Evolutionary conservation across 371 early-diverging fungal genomes (phyloP).

Genomic region (Basidiobolus meristosporus): DNA sequence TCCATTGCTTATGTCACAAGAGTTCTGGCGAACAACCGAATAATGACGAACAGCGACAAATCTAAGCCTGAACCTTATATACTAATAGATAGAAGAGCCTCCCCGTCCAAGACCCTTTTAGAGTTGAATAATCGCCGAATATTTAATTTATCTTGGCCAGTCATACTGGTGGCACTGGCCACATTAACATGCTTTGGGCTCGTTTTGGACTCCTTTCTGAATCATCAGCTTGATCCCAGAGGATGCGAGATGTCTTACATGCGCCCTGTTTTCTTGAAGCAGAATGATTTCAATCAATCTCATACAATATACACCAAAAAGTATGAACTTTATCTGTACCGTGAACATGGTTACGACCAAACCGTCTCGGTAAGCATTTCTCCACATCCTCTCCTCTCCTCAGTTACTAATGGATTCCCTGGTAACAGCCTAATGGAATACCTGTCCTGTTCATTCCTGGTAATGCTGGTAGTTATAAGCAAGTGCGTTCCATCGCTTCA

Average conservation of each 20-base stretch:
- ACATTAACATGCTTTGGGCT: no score
- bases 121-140: no score
- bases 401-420: not conserved
- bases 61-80: no score
- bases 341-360: slow-evolving; percentile 42
- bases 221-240: slow-evolving; percentile 36
- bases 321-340: slow-evolving; percentile 59
- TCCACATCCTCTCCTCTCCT: not conserved
- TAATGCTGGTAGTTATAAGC: slow-evolving; percentile 83
- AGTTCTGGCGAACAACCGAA: no score
- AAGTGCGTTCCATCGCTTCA: slow-evolving; percentile 67
- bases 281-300: slow-evolving; percentile 33
- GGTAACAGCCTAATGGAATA: slow-evolving; percentile 29
- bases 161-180: no score
- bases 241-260: slow-evolving; percentile 69
- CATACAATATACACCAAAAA: slow-evolving; percentile 52
- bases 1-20: no score
- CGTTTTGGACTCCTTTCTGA: slow-evolving; percentile 35
- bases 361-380: slow-evolving; percentile 14
- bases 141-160: no score
- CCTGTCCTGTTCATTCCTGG: slow-evolving; percentile 91
- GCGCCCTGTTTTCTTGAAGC: slow-evolving; percentile 50
- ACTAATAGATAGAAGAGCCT: no score
- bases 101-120: no score
- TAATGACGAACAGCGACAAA: no score